phyloP scores from a whole-genome alignment of 208 protist species.

The Leishmania gerbilli region DNA sequence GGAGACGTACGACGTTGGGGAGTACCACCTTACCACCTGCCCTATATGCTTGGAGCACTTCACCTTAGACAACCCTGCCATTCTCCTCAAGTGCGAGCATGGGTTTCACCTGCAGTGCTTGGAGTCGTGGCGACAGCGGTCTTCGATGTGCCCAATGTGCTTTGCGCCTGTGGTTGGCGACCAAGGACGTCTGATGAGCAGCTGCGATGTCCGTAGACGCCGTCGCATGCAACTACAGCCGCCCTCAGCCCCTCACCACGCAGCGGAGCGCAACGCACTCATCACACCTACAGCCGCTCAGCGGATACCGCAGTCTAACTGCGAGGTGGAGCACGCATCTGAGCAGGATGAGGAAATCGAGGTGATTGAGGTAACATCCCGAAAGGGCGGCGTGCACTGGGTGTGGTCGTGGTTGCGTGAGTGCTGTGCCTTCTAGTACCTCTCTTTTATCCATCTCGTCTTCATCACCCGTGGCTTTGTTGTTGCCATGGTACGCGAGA shows the following conservation, averaged over 20 bases:
- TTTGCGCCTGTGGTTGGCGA: conserved; percentile 39
- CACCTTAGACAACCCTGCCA: conserved; percentile 79
- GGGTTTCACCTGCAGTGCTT: conserved; percentile 85
- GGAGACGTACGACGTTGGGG: conserved; percentile 72
- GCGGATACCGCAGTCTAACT: conserved; percentile 1
- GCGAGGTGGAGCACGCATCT: not conserved
- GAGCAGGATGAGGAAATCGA: conserved; percentile 18
- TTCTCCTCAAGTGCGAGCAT: conserved; percentile 76
- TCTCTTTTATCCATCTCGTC: not conserved
- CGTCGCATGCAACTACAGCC: conserved; percentile 22
- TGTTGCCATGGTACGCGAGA: not conserved
- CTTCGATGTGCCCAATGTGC: conserved; percentile 67
- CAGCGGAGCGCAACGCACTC: conserved; percentile 6
- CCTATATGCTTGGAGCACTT: conserved; percentile 85
- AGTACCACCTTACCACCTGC: conserved; percentile 67
- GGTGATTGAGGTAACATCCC: conserved; percentile 21
- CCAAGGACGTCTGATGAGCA: conserved; percentile 52
- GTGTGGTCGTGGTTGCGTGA: conserved; percentile 15
- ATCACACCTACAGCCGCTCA: not conserved
- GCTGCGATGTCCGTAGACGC: conserved; percentile 36
- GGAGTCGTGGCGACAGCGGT: conserved; percentile 78
- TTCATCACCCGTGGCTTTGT: not conserved
- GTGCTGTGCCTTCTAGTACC: conserved; percentile 18
- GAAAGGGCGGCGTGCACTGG: conserved; percentile 4
- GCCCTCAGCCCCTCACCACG: not conserved